Percentiles rank a stretch among this genome's conserved stretches.
phyloP scores from a whole-genome alignment of 768 basidiomycete genomes.

The Panaeolus cyanescens region DNA sequence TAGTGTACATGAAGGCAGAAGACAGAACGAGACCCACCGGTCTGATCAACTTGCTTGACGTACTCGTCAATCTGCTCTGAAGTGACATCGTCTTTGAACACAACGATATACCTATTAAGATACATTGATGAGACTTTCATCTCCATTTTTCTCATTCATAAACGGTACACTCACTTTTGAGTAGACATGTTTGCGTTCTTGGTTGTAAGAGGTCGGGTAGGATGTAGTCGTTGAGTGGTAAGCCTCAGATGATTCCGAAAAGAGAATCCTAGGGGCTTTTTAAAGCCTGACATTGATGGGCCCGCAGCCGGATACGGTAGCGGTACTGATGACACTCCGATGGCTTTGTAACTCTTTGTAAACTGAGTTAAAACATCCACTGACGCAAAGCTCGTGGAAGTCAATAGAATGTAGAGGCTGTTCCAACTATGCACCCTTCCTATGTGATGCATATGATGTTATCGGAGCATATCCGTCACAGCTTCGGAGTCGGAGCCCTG shows the following conservation, averaged over 20 bases:
- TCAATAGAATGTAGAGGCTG: background rate
- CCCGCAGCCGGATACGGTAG: background rate
- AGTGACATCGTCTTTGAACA: constrained; percentile 8
- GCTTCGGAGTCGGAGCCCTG: background rate
- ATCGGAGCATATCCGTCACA: background rate
- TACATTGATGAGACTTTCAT: no score
- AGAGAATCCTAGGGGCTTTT: background rate
- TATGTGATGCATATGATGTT: background rate
- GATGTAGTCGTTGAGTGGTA: background rate
- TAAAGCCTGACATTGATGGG: background rate
- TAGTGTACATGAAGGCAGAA: background rate
- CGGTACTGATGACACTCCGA: background rate
- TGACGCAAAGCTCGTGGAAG: background rate
- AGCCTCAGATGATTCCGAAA: background rate
- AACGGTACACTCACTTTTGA: background rate
- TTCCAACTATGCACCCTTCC: background rate
- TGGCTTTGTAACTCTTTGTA: background rate
- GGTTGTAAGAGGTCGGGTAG: background rate
- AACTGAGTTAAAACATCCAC: no score
- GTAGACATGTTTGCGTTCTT: background rate
- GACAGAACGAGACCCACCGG: background rate
- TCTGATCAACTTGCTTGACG: background rate
- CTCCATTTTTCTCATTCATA: no score
- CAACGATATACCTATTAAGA: constrained; percentile 6
- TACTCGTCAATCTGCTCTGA: constrained; percentile 6